Evolutionary conservation across 495 filamentous ascomycete genomes (phyloP).

Genomic region (Penicillium herquei): DNA sequence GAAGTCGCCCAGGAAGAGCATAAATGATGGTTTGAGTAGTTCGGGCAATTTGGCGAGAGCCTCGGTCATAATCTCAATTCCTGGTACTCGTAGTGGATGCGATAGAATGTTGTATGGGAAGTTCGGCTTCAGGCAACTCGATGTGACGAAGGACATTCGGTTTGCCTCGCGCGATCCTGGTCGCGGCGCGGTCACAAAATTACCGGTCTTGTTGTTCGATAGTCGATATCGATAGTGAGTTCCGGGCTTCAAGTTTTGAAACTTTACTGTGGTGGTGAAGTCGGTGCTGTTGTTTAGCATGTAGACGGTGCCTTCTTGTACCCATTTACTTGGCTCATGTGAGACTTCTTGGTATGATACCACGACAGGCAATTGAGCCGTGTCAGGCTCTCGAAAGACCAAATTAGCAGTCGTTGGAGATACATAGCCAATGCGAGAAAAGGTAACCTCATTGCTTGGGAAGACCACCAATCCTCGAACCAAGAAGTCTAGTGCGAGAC

Average conservation of each 20-base stretch:
- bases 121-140: constrained; percentile 84
- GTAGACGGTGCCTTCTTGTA: constrained; percentile 59
- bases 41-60: constrained; percentile 59
- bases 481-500: constrained; percentile 70
- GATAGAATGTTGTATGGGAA: constrained; percentile 83
- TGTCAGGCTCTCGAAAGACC: constrained; percentile 79
- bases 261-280: constrained; percentile 65
- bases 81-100: constrained; percentile 78
- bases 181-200: constrained; percentile 69
- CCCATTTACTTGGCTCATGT: constrained; percentile 50
- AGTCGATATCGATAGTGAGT: constrained; percentile 77
- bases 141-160: constrained; percentile 82
- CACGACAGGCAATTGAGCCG: constrained; percentile 67
- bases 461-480: constrained; percentile 66
- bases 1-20: constrained; percentile 99
- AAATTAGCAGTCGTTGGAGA: constrained; percentile 77
- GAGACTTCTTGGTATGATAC: constrained; percentile 57
- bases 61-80: constrained; percentile 62
- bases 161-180: constrained; percentile 58
- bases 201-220: constrained; percentile 79
- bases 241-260: constrained; percentile 54
- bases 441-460: constrained; percentile 70
- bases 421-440: constrained; percentile 82
- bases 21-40: constrained; percentile 67
- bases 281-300: constrained; percentile 74